Base-by-base conservation (phyloP, 371 early-diverging fungal genomes). In the Apophysomyces ossiformis region DNA sequence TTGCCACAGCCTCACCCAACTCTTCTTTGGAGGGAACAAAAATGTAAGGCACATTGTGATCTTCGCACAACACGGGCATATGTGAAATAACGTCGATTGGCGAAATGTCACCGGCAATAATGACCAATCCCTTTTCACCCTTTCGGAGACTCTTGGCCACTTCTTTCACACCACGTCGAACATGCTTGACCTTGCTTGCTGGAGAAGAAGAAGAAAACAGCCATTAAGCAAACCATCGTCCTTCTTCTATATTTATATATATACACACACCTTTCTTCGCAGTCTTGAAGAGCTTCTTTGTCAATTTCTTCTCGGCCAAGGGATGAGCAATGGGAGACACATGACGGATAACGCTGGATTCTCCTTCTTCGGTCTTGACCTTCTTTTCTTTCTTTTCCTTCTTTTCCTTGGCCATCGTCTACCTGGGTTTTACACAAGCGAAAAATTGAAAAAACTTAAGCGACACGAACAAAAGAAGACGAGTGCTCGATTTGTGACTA, bases 11-110 rank as follows among this genome's bases (percentile, higher is more conserved):
- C 44, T 89, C 87, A 63, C 98, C 98, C 9, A 99, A 89, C 66
- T 95, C 93, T 79, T 93, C 93, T 84, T 94, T 96, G 44, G 95
- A 94, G 8, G 94, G 90, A 45, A 99, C 93, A 81, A 94, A 99
- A 57, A 93, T 74, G 71, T 97, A 99, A 39, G 96, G 94, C 18
- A 96, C 91, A 69, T 63, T 47, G 60, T 88, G 80, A 60, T 99
- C 98, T 81, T 99, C 99, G 87, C 99, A 99, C 45, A 99, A 81
- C 45, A 97, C 92, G 60, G 99, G 99, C 46, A 99, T 81, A 78
- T 99, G 99, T 50, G 96, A 92, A 66, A 99, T 92, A 56, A 99
- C 95, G 81, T 99, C 99, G 66, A 97, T 89, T 41, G 99, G 99
- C 26, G 95, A 93, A 69, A 97, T 94, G 79, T 98, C 96, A 60